A percentile compares a stretch with the other conserved stretches of the same genome.
Evolutionary conservation across 441 rosid genomes (phyloP).

Genomic region (Arabidopsis lyrata): DNA sequence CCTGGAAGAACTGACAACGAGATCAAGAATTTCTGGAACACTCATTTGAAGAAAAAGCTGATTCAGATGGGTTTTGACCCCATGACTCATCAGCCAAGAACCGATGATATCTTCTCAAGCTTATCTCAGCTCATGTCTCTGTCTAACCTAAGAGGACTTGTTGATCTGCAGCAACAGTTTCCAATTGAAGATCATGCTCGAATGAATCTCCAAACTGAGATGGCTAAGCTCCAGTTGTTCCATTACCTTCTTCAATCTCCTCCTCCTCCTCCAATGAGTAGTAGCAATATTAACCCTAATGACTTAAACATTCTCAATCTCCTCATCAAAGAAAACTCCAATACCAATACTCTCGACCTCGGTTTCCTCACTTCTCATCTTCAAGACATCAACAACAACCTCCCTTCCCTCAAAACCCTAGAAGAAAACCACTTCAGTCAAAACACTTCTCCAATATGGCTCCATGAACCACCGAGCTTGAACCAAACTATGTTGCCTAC

Average conservation of each 20-base stretch:
- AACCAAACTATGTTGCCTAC: slow-evolving; percentile 52
- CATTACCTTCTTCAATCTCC: slow-evolving; percentile 65
- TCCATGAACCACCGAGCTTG: slow-evolving; percentile 44
- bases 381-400: slow-evolving; percentile 53
- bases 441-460: slow-evolving; percentile 58
- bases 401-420: slow-evolving; percentile 61
- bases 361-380: slow-evolving; percentile 44
- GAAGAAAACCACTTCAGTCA: slow-evolving; percentile 47
- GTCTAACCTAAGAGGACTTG: slow-evolving; percentile 62
- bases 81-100: slow-evolving; percentile 64
- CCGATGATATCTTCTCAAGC: slow-evolving; percentile 60
- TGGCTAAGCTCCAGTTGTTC: slow-evolving; percentile 60
- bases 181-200: slow-evolving; percentile 48
- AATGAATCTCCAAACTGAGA: slow-evolving; percentile 55
- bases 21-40: slow-evolving; percentile 73
- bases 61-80: slow-evolving; percentile 75
- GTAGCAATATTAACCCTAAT: slow-evolving; percentile 29
- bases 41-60: slow-evolving; percentile 69
- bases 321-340: slow-evolving; percentile 48
- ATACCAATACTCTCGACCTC: slow-evolving; percentile 20
- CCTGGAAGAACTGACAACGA: slow-evolving; percentile 73
- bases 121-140: slow-evolving; percentile 73
- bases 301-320: slow-evolving; percentile 52
- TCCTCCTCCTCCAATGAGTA: slow-evolving; percentile 42
- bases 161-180: slow-evolving; percentile 52